Percentiles rank a stretch among this genome's conserved stretches.
phyloP scores from a whole-genome alignment of 2,329 filamentous ascomycete genomes.

The Venturia effusa region DNA sequence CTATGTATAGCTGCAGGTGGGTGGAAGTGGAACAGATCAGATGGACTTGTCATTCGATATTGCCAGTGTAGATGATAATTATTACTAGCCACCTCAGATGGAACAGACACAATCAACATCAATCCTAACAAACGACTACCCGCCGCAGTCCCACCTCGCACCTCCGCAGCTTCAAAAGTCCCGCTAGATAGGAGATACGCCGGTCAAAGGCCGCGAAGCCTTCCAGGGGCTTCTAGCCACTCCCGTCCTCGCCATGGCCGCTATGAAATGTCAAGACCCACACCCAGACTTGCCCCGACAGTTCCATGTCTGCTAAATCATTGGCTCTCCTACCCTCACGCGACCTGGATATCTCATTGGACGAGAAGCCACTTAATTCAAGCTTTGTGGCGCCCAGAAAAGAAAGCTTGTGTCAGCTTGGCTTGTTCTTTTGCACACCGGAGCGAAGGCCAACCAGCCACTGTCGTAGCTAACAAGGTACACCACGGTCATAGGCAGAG shows the following conservation, averaged over 20 bases:
- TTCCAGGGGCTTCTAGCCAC: not conserved
- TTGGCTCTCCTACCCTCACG: not conserved
- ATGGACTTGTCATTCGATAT: no score
- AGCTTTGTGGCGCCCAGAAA: not conserved
- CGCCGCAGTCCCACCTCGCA: not conserved
- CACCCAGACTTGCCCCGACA: not conserved
- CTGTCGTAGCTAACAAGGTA: not conserved
- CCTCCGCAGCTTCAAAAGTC: not conserved
- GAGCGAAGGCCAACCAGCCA: not conserved
- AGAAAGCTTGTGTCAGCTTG: not conserved
- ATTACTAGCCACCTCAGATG: no score
- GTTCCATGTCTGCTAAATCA: not conserved
- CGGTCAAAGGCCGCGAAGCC: not conserved
- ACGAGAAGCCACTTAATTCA: not conserved
- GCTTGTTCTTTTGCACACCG: not conserved
- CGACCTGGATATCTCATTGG: not conserved
- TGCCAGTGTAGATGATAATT: no score
- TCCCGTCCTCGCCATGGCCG: not conserved
- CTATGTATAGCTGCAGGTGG: no score
- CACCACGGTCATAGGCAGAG: no score
- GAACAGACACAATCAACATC: no score
- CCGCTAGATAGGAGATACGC: no score
- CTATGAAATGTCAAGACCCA: not conserved
- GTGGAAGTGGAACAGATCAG: no score
- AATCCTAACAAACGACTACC: no score